phyloP scores from a whole-genome alignment of 148 eudicot species.

The Vaccinium vitisidaea region DNA sequence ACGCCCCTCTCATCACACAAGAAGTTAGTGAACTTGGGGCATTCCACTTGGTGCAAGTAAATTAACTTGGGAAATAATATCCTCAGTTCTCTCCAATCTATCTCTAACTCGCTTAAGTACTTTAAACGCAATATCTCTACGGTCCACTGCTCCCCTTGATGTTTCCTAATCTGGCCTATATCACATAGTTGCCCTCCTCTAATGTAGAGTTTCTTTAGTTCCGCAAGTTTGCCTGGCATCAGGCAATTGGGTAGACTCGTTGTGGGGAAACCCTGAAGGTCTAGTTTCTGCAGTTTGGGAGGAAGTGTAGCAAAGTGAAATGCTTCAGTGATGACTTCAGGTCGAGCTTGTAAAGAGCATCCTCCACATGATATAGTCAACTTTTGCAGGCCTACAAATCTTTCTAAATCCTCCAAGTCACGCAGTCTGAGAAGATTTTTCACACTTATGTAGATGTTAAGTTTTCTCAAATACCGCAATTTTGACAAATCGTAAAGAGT shows the following conservation, averaged over 20 bases:
- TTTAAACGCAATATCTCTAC: conserved; percentile 27
- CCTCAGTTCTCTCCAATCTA: too few species aligned
- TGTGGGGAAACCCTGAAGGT: conserved; percentile 23
- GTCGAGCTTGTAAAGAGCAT: too few species aligned
- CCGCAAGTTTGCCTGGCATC: conserved; percentile 1
- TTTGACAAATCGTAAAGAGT: conserved; percentile 31
- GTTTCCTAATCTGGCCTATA: conserved; percentile 15
- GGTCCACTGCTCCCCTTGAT: conserved; percentile 10
- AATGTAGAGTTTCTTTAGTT: not conserved
- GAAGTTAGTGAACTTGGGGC: too few species aligned
- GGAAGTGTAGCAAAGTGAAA: conserved; percentile 10
- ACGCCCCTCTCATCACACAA: not conserved
- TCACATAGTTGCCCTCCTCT: conserved; percentile 38
- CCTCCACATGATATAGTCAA: conserved; percentile 32
- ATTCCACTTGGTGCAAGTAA: too few species aligned
- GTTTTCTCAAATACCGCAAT: conserved; percentile 28
- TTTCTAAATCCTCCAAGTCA: conserved; percentile 3
- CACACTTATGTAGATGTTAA: conserved; percentile 33
- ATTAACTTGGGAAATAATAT: too few species aligned
- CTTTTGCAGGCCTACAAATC: conserved; percentile 20
- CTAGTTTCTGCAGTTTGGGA: too few species aligned
- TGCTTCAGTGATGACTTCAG: too few species aligned
- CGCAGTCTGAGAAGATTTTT: conserved; percentile 13
- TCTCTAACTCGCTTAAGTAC: too few species aligned
- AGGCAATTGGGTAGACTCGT: conserved; percentile 19